phyloP scores from a whole-genome alignment of 352 stramenopile genomes.

The Pythium phragmiticola region DNA sequence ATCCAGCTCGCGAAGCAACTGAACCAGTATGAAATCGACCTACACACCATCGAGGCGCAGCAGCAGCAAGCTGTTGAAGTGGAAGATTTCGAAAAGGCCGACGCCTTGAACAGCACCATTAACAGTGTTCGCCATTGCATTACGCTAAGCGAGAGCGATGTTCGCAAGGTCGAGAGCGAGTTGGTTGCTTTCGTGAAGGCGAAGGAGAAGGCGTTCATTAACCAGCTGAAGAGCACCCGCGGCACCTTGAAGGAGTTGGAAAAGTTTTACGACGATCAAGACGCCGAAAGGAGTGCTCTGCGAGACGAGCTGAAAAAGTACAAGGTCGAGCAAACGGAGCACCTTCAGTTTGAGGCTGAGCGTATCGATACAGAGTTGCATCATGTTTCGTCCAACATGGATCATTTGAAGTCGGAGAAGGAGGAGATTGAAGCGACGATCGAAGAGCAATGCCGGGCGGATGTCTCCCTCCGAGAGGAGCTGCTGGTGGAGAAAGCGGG shows the following conservation, averaged over 20 bases:
- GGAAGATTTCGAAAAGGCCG: constrained; percentile 84
- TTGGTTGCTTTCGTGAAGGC: constrained; percentile 65
- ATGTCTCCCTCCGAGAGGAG: constrained; percentile 49
- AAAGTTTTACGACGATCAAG: constrained; percentile 76
- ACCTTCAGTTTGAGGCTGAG: constrained; percentile 76
- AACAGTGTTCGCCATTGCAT: constrained; percentile 82
- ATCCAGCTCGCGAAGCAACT: constrained; percentile 61
- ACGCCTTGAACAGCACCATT: constrained; percentile 77
- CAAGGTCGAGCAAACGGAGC: constrained; percentile 61
- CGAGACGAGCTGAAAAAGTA: constrained; percentile 65
- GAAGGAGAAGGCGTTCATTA: constrained; percentile 77
- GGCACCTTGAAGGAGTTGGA: constrained; percentile 70
- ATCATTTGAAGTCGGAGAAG: constrained; percentile 70
- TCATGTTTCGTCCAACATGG: constrained; percentile 70
- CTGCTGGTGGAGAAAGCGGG: constrained; percentile 55
- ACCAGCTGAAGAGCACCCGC: constrained; percentile 72
- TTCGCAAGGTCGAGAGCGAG: constrained; percentile 77
- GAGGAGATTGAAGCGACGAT: constrained; percentile 77
- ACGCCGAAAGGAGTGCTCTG: constrained; percentile 43
- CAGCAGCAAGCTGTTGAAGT: constrained; percentile 78
- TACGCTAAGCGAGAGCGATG: constrained; percentile 75
- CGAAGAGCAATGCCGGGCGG: constrained; percentile 67
- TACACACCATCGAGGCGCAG: constrained; percentile 76
- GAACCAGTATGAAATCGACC: constrained; percentile 78
- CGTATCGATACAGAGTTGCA: constrained; percentile 75